These are phyloP conservation scores for Xenosphaeropsis pyriputrescens DNA, from an alignment of 2,329 filamentous ascomycete genomes.

Conservation along the genomic window DNA sequence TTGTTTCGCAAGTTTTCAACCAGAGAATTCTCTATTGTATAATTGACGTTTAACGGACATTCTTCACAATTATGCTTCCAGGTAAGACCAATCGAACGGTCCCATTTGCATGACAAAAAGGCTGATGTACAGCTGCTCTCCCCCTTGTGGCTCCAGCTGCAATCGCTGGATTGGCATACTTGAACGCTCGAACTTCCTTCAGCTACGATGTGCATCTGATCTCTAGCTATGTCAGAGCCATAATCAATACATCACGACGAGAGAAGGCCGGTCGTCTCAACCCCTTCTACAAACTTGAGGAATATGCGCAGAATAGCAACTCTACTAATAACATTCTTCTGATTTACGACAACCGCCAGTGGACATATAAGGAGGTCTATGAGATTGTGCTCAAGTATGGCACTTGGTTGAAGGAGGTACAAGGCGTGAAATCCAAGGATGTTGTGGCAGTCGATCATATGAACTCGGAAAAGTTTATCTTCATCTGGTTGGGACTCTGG, in stretches of 20 bases:
- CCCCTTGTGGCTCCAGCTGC: conserved; percentile 42
- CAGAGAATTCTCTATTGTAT: too few relatives aligned
- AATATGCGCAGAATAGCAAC: conserved; percentile 35
- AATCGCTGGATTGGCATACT: conserved; percentile 56
- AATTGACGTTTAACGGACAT: too few relatives aligned
- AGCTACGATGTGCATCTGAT: conserved; percentile 52
- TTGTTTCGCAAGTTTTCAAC: too few relatives aligned
- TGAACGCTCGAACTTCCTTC: conserved; percentile 56
- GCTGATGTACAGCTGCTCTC: conserved; percentile 29
- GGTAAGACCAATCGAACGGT: too few relatives aligned
- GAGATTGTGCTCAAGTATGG: conserved; percentile 58
- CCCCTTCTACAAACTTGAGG: conserved; percentile 63
- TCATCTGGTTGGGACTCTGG: conserved; percentile 68
- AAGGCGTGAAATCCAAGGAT: conserved; percentile 52
- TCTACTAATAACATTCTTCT: conserved; percentile 43
- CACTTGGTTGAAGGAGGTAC: conserved; percentile 52
- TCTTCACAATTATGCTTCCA: too few relatives aligned
- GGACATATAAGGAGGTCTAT: conserved; percentile 67
- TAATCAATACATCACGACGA: conserved; percentile 26
- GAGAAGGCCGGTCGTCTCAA: conserved; percentile 48
- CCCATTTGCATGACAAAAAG: too few relatives aligned
- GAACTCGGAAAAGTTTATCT: conserved; percentile 67
- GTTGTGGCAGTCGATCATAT: conserved; percentile 71
- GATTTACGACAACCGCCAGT: conserved; percentile 51
- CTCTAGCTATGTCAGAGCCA: conserved; percentile 31